These are phyloP conservation scores for Arthrobotrys musiformis DNA, from an alignment of 2,329 filamentous ascomycete species.

Conservation along the genomic window DNA sequence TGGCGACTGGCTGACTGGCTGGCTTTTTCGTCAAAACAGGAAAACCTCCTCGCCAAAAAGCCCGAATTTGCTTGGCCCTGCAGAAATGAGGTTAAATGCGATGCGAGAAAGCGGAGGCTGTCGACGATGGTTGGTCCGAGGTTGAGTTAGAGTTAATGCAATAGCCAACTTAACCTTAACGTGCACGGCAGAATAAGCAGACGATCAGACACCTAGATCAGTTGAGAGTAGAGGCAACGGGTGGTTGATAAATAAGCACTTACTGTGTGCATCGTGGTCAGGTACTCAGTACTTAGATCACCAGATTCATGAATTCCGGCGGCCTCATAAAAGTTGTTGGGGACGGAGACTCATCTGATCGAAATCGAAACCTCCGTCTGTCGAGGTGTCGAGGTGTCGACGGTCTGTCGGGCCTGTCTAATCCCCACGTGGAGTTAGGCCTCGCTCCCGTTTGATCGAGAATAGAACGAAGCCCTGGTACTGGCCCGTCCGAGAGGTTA, in stretches of 20 bases:
- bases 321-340: not conserved
- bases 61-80: constrained; percentile 23
- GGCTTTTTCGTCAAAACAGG: constrained; percentile 24
- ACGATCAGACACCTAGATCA: not conserved
- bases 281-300: too few relatives aligned
- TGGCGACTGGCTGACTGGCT: not conserved
- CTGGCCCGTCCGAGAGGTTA: not conserved
- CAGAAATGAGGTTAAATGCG: not conserved
- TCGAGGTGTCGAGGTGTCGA: not conserved
- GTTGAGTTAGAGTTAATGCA: not conserved
- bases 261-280: too few relatives aligned
- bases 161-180: not conserved
- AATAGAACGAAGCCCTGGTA: not conserved
- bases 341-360: not conserved
- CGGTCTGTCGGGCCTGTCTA: not conserved
- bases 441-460: not conserved
- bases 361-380: not conserved
- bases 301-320: not conserved
- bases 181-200: not conserved
- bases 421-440: not conserved
- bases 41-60: constrained; percentile 13
- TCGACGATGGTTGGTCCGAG: not conserved
- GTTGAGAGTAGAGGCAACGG: too few relatives aligned
- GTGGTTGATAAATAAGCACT: too few relatives aligned
- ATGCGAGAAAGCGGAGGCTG: not conserved